Evolutionary conservation across 192 early-diverging fungal genomes (phyloP).

Genomic region (Backusella australiensis): DNA sequence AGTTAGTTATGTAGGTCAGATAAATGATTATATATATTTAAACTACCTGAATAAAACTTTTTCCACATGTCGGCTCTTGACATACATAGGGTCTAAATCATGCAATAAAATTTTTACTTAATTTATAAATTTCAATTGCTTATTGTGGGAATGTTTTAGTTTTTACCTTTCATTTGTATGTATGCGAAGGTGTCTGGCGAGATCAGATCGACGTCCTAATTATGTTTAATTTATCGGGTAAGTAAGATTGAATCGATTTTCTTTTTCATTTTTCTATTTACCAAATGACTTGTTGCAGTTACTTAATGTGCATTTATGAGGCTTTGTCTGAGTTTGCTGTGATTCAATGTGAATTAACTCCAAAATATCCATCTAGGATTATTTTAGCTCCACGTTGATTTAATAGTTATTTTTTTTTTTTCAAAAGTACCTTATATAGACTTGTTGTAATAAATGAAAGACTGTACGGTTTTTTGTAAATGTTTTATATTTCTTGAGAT

Average conservation of each 20-base stretch:
- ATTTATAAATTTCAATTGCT: constrained; percentile 4
- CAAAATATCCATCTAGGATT: constrained; percentile 28
- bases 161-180: constrained; percentile 71
- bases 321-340: constrained; percentile 47
- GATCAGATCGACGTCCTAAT: constrained; percentile 59
- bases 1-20: not conserved
- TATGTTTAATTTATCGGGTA: not conserved
- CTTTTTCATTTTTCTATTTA: not conserved
- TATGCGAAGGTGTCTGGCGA: constrained; percentile 72
- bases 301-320: constrained; percentile 55
- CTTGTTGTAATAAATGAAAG: constrained; percentile 3
- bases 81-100: constrained; percentile 62
- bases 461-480: not conserved
- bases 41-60: constrained; percentile 68
- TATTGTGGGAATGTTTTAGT: not conserved
- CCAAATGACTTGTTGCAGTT: constrained; percentile 67
- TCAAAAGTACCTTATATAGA: not conserved
- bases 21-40: not conserved
- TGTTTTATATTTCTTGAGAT: not conserved
- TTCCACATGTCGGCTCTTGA: constrained; percentile 57
- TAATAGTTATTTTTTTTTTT: not conserved
- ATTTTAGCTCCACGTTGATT: constrained; percentile 6
- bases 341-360: constrained; percentile 52
- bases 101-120: not conserved
- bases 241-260: not conserved